These are phyloP conservation scores for Porogramme epimiltina DNA, from an alignment of 1,284 basidiomycete genomes.

Conservation along the genomic window DNA sequence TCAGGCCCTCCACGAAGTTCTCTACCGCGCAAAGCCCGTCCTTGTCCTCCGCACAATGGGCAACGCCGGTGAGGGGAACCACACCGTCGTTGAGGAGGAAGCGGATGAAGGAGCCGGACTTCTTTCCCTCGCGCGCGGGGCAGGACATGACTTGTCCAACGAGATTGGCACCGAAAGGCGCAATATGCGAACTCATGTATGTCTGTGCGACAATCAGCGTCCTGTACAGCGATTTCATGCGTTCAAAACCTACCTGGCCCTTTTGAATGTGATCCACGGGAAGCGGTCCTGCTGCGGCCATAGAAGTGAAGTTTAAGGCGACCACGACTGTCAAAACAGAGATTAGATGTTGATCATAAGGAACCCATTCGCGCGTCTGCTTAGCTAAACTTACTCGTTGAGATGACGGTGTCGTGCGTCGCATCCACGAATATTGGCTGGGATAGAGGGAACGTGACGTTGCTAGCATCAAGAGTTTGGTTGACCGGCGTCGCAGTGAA, in stretches of 20 bases:
- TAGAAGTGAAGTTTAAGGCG: constrained; percentile 63
- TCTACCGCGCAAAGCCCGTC: constrained; percentile 25
- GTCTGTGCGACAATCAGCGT: constrained; percentile 32
- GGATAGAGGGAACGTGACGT: constrained; percentile 59
- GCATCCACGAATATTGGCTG: constrained; percentile 63
- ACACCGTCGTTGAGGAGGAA: constrained; percentile 61
- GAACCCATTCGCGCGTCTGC: not conserved
- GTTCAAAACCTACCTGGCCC: constrained; percentile 39
- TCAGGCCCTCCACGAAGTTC: constrained; percentile 27
- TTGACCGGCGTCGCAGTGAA: constrained; percentile 57
- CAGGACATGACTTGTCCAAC: constrained; percentile 66
- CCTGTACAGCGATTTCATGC: not conserved
- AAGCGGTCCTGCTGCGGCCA: constrained; percentile 55
- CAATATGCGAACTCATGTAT: constrained; percentile 46
- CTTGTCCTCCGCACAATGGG: constrained; percentile 25
- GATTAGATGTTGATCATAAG: not conserved
- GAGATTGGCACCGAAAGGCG: constrained; percentile 58
- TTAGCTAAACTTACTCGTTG: constrained; percentile 35
- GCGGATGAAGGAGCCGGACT: constrained; percentile 50
- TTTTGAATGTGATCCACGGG: constrained; percentile 60
- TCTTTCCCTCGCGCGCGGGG: constrained; percentile 27
- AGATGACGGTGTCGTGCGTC: constrained; percentile 49
- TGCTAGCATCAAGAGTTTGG: constrained; percentile 51
- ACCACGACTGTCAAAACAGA: constrained; percentile 54
- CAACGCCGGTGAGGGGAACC: constrained; percentile 50